Evolutionary conservation across 305 asterid species (phyloP).

Genomic region (Fraxinus platypoda): DNA sequence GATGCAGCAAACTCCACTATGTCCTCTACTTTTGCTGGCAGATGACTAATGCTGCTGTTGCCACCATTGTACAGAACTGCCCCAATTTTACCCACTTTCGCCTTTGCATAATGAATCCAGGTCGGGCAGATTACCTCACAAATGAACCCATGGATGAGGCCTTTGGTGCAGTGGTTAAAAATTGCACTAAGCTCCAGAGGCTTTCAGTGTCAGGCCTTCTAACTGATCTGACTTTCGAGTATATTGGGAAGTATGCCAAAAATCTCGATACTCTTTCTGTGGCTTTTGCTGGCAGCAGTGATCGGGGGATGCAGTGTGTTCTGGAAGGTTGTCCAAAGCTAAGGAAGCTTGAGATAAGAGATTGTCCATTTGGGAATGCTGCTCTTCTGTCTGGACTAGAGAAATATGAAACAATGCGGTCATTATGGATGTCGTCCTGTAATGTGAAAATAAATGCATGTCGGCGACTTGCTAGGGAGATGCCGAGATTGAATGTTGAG

Average conservation of each 20-base stretch:
- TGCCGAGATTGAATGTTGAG: slow-evolving; percentile 78
- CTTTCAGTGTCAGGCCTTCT: slow-evolving; percentile 77
- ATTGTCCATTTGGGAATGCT: slow-evolving; percentile 77
- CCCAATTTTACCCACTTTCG: slow-evolving; percentile 87
- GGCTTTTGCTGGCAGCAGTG: slow-evolving; percentile 89
- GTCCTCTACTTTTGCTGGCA: slow-evolving; percentile 85
- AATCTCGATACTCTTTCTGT: slow-evolving; percentile 82
- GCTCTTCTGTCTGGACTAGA: slow-evolving; percentile 62
- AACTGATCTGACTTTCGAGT: slow-evolving; percentile 75
- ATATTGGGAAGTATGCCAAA: slow-evolving; percentile 72
- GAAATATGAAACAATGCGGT: slow-evolving; percentile 73
- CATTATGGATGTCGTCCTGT: slow-evolving; percentile 88
- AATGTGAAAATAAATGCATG: slow-evolving; percentile 68
- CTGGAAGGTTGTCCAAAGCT: slow-evolving; percentile 76
- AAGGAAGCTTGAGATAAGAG: slow-evolving; percentile 88
- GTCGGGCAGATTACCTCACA: slow-evolving; percentile 70
- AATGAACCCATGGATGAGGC: slow-evolving; percentile 84
- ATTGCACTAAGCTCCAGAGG: slow-evolving; percentile 70
- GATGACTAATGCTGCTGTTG: slow-evolving; percentile 90
- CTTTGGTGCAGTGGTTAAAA: slow-evolving; percentile 76
- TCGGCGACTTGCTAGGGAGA: slow-evolving; percentile 54
- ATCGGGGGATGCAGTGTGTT: slow-evolving; percentile 75
- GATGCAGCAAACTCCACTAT: slow-evolving; percentile 77
- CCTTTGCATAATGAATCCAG: slow-evolving; percentile 81
- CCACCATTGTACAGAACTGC: slow-evolving; percentile 62